A percentile compares a stretch with the other conserved stretches of the same genome.
Conservation (phyloP, 345 rosid genomes). For the Murraya paniculata region DNA sequence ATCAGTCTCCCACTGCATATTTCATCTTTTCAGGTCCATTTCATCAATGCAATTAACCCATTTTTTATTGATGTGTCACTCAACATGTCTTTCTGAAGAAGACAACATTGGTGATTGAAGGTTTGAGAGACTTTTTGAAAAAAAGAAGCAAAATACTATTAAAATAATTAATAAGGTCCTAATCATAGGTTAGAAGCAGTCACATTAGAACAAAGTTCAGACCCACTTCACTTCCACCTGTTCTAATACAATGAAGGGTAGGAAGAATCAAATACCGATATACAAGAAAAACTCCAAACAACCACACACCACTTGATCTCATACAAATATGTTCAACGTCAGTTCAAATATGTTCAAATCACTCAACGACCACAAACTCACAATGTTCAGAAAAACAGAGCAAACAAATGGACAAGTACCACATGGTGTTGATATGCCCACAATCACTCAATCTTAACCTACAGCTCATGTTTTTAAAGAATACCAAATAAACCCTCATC, state of each 20-base stretch:
- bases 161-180: conserved; percentile 16
- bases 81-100: not conserved
- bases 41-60: not conserved
- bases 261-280: conserved; percentile 15
- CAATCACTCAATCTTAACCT: not conserved
- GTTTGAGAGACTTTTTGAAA: too few species aligned
- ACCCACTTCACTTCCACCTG: conserved; percentile 33
- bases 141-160: not conserved
- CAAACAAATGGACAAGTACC: not conserved
- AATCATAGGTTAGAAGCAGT: conserved; percentile 15
- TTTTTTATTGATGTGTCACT: not conserved
- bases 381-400: not conserved
- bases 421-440: not conserved
- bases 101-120: conserved; percentile 4
- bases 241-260: conserved; percentile 16
- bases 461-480: not conserved
- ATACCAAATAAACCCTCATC: not conserved
- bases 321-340: not conserved
- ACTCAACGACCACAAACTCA: conserved; percentile 17
- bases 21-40: not conserved
- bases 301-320: conserved; percentile 9
- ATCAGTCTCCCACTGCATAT: conserved; percentile 1
- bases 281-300: conserved; percentile 21
- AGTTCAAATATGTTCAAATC: conserved; percentile 9
- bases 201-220: conserved; percentile 20